Evolutionary conservation across 2,329 filamentous ascomycete genomes (phyloP), one percentile per base, ranked within the genome.

Genomic region (Aspergillus sergii): DNA sequence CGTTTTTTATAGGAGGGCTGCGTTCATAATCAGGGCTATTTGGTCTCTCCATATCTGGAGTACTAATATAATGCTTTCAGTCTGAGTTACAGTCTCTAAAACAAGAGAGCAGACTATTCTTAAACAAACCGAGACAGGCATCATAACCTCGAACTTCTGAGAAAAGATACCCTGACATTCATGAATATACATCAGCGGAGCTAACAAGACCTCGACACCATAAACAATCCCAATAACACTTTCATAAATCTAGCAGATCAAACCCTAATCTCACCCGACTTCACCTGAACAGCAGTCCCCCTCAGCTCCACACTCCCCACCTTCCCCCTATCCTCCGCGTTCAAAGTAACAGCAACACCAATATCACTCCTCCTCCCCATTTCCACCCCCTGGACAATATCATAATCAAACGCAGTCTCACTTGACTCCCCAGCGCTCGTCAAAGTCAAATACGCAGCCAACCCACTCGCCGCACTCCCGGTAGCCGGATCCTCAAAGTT

Each of bases 331-430:
- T 59, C 51, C 23, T 72, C 69, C 0, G 36, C 55, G 34, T 65
- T 64, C 54, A 74, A 21, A 19, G 45, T 61, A 19, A 78, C 72
- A 8, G 68, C 71, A 19, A 80, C 68, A 8, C 72, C 74, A 58
- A 80, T 80, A 61, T 79, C 77, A 69, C 76, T 78, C 9, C 75
- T 69, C 66, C 87, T 77, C 7, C 87, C 88, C 85, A 91, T 90
- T 76, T 91, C 88, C 11, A 90, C 86, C 0, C 88, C 89, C 77
- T 91, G 89, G 63, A 85, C 85, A 65, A 91, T 78, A 62, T 82
- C 79, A 67, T 85, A 88, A 59, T 74, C 74, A 28, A 73, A 74
- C 54, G 64, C 64, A 30, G 48, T 12, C 48, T 68, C 62, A n/a
- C 59, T 21, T 2, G 34, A 6, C 11, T 39, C 58, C 26, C 70